These are phyloP conservation scores for Vicia sativa DNA, from an alignment of 306 rosid species.

Conservation along the genomic window DNA sequence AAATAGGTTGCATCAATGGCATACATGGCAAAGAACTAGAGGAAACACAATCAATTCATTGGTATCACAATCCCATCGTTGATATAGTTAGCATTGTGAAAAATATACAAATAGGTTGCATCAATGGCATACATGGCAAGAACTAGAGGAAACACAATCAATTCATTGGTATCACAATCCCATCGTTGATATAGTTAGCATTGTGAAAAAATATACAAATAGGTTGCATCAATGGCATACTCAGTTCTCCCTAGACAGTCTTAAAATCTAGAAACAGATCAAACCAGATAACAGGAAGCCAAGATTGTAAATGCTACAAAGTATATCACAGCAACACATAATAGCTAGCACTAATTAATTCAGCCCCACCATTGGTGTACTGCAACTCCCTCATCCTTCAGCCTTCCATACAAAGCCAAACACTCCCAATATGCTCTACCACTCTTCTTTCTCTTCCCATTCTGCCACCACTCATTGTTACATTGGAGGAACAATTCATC, in stretches of 20 bases:
- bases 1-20: constrained; percentile 8
- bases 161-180: neutral
- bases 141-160: neutral
- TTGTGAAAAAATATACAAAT: constrained; percentile 14
- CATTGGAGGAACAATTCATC: constrained; percentile 68
- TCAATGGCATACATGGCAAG: neutral
- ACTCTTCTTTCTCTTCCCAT: constrained; percentile 36
- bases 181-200: neutral
- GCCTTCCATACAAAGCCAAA: constrained; percentile 65
- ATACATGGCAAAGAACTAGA: neutral
- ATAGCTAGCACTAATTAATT: constrained; percentile 22
- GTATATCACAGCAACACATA: constrained; percentile 13
- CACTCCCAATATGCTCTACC: constrained; percentile 71
- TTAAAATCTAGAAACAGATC: constrained; percentile 18
- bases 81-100: constrained; percentile 15
- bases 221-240: constrained; percentile 1
- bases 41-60: neutral
- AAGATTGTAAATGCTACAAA: constrained; percentile 13
- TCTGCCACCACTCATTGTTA: constrained; percentile 63
- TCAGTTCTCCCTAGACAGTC: constrained; percentile 15
- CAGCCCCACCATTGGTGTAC: constrained; percentile 74
- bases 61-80: neutral
- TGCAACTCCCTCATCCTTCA: constrained; percentile 68
- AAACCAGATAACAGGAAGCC: constrained; percentile 23
- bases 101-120: constrained; percentile 11